These are phyloP conservation scores for Brassica cretica DNA, from an alignment of 345 rosid species.

Conservation along the genomic window DNA sequence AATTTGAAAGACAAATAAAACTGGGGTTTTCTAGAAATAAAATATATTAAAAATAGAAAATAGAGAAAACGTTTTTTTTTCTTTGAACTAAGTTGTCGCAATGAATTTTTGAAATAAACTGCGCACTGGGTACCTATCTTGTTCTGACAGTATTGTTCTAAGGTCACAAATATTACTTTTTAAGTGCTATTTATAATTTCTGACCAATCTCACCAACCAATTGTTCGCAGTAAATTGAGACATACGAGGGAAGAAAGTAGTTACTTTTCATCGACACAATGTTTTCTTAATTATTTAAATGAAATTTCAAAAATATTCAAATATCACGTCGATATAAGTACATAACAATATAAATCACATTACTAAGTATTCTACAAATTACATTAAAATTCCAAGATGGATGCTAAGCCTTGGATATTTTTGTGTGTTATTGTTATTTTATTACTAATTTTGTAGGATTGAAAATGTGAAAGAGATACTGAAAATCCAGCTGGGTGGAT, in stretches of 20 bases:
- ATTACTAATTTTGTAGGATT: too few relatives aligned
- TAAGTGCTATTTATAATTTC: not conserved
- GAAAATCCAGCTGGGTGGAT: not conserved
- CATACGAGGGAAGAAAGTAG: not conserved
- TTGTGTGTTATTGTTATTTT: not conserved
- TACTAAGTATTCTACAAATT: not conserved
- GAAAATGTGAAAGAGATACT: not conserved
- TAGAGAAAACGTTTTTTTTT: not conserved
- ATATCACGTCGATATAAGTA: not conserved
- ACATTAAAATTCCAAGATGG: not conserved
- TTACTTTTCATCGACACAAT: not conserved
- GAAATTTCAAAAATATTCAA: not conserved
- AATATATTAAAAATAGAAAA: not conserved
- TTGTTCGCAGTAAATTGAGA: not conserved
- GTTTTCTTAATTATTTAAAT: not conserved
- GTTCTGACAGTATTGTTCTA: constrained; percentile 31
- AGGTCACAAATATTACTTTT: not conserved
- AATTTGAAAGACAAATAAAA: not conserved
- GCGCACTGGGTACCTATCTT: constrained; percentile 9
- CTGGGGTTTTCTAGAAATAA: not conserved
- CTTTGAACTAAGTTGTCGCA: not conserved
- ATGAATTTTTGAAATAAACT: constrained; percentile 1
- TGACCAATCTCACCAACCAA: not conserved
- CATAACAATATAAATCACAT: not conserved
- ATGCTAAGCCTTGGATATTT: not conserved